Percentiles rank a stretch among this genome's conserved stretches.
These are phyloP conservation scores for Barnettozyma populi DNA, from an alignment of 805 yeast genomes.

Conservation along the genomic window DNA sequence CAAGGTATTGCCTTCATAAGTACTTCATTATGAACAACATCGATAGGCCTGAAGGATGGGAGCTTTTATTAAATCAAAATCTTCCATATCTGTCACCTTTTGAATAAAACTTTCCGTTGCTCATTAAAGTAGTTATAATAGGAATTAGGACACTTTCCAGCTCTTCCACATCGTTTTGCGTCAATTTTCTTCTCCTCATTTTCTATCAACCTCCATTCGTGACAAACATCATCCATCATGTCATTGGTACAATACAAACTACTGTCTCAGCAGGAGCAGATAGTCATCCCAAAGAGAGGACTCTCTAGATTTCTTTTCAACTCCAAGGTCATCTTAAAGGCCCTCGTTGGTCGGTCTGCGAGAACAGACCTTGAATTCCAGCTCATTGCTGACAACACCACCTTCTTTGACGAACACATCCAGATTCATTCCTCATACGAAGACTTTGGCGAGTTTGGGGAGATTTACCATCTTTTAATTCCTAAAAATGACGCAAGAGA, in stretches of 20 bases:
- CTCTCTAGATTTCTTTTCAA: not conserved
- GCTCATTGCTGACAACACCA: slow-evolving; percentile 14
- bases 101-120: not conserved
- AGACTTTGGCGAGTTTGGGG: slow-evolving; percentile 7
- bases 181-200: not conserved
- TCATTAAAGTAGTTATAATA: not conserved
- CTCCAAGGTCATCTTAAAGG: not conserved
- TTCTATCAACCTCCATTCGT: not conserved
- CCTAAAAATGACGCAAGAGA: slow-evolving; percentile 12
- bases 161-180: not conserved
- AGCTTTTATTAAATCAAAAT: slow-evolving; percentile 16
- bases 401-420: slow-evolving; percentile 14
- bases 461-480: slow-evolving; percentile 10
- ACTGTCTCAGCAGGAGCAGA: slow-evolving; percentile 8
- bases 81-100: not conserved
- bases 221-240: slow-evolving; percentile 5
- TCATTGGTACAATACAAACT: slow-evolving; percentile 15
- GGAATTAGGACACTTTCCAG: not conserved
- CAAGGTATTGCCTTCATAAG: slow-evolving; percentile 63
- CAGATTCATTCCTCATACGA: slow-evolving; percentile 9
- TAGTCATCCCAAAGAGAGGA: slow-evolving; percentile 3
- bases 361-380: slow-evolving; percentile 15
- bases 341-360: not conserved
- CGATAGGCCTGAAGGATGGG: slow-evolving; percentile 68
- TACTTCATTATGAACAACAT: slow-evolving; percentile 50